phyloP scores from a whole-genome alignment of 345 rosid species.

The Ceriops zippeliana region DNA sequence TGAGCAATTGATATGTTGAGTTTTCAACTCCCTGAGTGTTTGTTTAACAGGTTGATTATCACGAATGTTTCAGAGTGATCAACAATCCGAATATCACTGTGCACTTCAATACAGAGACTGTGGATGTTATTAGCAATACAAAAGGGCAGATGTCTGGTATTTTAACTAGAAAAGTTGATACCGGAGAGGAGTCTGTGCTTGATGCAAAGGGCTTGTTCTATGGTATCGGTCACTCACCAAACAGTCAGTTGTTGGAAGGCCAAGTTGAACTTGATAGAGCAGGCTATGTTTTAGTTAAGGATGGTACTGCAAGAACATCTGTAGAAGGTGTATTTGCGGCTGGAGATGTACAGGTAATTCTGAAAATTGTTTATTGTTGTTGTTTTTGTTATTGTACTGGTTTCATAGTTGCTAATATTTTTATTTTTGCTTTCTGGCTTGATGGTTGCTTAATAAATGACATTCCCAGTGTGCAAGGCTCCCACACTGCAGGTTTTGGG shows the following conservation, averaged over 20 bases:
- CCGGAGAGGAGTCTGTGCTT: conserved; percentile 77
- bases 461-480: too few relatives aligned
- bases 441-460: too few relatives aligned
- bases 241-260: conserved; percentile 81
- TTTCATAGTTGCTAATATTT: background rate
- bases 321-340: conserved; percentile 95
- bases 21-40: conserved; percentile 99
- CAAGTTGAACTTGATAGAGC: conserved; percentile 85
- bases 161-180: conserved; percentile 61
- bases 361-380: conserved; percentile 5
- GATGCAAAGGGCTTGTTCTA: conserved; percentile 96
- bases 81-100: conserved; percentile 90
- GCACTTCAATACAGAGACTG: conserved; percentile 86
- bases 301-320: conserved; percentile 79
- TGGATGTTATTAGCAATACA: conserved; percentile 78
- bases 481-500: too few relatives aligned
- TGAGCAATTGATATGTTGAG: conserved; percentile 66
- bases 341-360: conserved; percentile 92
- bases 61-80: conserved; percentile 99
- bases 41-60: conserved; percentile 99
- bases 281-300: conserved; percentile 73
- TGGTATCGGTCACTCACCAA: conserved; percentile 97
- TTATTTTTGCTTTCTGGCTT: background rate
- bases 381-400: background rate
- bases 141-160: conserved; percentile 96